Evolutionary conservation across 2,329 filamentous ascomycete genomes (phyloP), one percentile per base, ranked within the genome.

Genomic region (Pseudopithomyces maydicus): DNA sequence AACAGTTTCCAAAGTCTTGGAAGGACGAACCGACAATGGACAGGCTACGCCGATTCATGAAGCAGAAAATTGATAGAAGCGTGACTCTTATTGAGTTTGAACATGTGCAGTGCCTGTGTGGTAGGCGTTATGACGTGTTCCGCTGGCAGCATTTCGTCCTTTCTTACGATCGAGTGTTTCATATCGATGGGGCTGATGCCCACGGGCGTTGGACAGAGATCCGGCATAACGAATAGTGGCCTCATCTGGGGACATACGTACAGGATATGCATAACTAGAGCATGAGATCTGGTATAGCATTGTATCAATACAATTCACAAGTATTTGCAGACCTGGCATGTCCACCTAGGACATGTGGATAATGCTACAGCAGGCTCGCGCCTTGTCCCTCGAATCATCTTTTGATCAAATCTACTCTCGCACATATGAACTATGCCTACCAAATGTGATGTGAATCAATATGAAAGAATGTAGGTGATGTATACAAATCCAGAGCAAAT

Each of bases 131-230:
- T 22, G 44, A 47, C 20, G 29, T 17, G 29, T 15, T 33, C n/a
- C 19, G 11, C 11, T 48, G 46, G 33, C 46, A 48, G 46, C 46
- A 48, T 22, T 48, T 48, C n/a, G 46, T 15, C 12, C 15, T 48
- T 26, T 12, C n/a, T 10, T 22, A n/a, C n/a, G 46, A 39, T 26
- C 14, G 33, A 12, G 33, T 38, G 4, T 48, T 48, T 23, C 33
- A 48, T 5, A 48, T 48, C 19, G 19, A 48, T 39, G 46, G 32
- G 20, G 2, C 6, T 2, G 46, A 48, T 38, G 46, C 36, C 1
- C 20, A 38, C n/a, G 46, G 46, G 1, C 19, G 46, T 2, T 48
- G 46, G 46, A 19, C 35, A 6, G 46, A 48, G 19, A 14, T 38
- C 5, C 26, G 29, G 10, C 23, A 45, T 17, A 32, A 32, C 1